phyloP scores from a whole-genome alignment of 2,329 filamentous ascomycete genomes.

The Amauroascus verrucosus region DNA sequence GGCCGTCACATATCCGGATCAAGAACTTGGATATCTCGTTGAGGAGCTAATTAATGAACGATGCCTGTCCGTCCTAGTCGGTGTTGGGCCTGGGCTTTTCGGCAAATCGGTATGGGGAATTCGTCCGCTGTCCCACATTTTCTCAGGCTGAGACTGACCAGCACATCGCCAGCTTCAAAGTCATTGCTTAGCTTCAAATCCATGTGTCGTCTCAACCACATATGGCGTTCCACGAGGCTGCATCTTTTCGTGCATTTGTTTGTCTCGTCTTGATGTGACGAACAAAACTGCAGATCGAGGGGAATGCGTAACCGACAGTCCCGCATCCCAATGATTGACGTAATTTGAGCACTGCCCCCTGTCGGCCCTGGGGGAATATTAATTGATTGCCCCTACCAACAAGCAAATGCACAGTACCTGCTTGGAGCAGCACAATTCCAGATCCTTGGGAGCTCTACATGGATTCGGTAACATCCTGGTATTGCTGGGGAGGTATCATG shows the following conservation, averaged over 20 bases:
- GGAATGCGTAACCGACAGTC: background rate
- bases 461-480: background rate
- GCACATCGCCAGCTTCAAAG: too few relatives aligned
- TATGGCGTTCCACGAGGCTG: constrained; percentile 3
- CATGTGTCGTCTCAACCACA: background rate
- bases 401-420: background rate
- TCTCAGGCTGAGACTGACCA: too few relatives aligned
- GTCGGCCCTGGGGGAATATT: too few relatives aligned
- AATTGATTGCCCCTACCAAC: background rate
- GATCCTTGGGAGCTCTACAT: background rate
- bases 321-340: background rate
- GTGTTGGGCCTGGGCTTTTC: background rate
- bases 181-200: too few relatives aligned
- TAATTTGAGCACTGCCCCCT: background rate
- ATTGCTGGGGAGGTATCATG: background rate
- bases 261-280: background rate
- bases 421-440: background rate
- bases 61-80: background rate
- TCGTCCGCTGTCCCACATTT: too few relatives aligned
- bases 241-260: background rate
- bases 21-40: background rate
- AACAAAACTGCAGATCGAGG: background rate
- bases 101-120: background rate
- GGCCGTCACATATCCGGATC: background rate
- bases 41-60: background rate